These are phyloP conservation scores for Blastobotrys mokoenaii DNA, from an alignment of 805 yeast genomes.

Conservation along the genomic window DNA sequence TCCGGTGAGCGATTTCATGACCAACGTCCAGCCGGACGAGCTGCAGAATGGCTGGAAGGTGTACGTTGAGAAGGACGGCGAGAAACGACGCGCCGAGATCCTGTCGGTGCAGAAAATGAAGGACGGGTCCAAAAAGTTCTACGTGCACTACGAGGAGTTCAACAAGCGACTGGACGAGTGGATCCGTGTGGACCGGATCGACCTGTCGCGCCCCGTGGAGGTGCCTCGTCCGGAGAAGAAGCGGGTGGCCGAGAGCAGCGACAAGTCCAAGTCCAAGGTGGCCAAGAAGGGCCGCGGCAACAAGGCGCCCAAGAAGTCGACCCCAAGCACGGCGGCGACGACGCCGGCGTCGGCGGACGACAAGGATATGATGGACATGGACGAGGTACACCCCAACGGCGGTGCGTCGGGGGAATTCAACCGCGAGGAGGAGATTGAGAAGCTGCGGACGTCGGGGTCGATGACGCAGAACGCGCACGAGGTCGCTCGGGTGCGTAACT, in stretches of 20 bases:
- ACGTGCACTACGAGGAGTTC: conserved; percentile 90
- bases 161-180: conserved; percentile 97
- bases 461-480: conserved; percentile 88
- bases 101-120: conserved; percentile 58
- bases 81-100: conserved; percentile 75
- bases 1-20: not conserved
- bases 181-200: conserved; percentile 67
- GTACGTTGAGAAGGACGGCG: conserved; percentile 73
- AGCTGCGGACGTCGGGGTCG: conserved; percentile 88
- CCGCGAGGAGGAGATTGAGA: conserved; percentile 87
- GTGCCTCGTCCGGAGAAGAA: conserved; percentile 55
- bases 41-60: conserved; percentile 61
- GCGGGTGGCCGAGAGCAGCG: conserved; percentile 24
- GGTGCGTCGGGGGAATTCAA: conserved; percentile 60
- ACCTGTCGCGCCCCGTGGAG: conserved; percentile 58
- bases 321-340: conserved; percentile 19
- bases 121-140: conserved; percentile 71
- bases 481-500: conserved; percentile 82
- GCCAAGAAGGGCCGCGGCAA: conserved; percentile 2
- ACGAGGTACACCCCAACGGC: conserved; percentile 79
- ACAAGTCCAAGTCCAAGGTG: conserved; percentile 4
- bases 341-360: conserved; percentile 33
- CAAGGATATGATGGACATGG: conserved; percentile 80
- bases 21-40: conserved; percentile 34
- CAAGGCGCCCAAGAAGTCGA: conserved; percentile 32